Evolutionary conservation across 768 basidiomycete genomes (phyloP), one percentile per base, ranked within the genome.

Genomic region (Xerocomellus dryophilus): DNA sequence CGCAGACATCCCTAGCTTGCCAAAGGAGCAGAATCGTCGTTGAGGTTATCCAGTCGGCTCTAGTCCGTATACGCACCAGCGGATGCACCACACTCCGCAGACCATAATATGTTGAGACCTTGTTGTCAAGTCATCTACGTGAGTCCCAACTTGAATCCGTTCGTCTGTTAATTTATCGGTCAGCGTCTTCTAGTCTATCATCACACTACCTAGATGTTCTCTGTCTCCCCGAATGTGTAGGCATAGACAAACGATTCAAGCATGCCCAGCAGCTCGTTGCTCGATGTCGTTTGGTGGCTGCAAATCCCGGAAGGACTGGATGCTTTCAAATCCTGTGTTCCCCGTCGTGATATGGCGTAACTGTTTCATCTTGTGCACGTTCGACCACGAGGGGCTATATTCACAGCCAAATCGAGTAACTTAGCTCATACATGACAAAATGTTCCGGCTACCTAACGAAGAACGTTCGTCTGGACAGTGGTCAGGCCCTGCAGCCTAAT

Each of bases 401-500:
- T 50, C 10, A 17, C 56, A 29, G 23, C 67, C 54, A 58, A 69
- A 64, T 58, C 42, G 47, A 50, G 67, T 56, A 66, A 63, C 40
- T 17, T 35, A 18, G 21, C 41, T 25, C 25, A 47, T 46, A 20
- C 34, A 7, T 35, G 3, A 36, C 55, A 11, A 20, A 25, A 43
- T 25, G 27, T 15, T 31, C 36, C n/a, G 18, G 36, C 18, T 2
- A 32, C 15, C 12, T 18, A 43, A 43, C 45, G 58, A 67, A 50
- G 51, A 69, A 69, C 68, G 70, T 69, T 69, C 68, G 70, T 66
- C 35, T 48, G 14, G 8, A 53, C 36, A 67, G 50, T 63, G 69
- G 62, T 47, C 53, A 20, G 47, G 23, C 20, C 11, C 21, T 48
- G 9, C 46, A 53, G n/a, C 18, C 65, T 55, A 63, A 61, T 68